Conservation (phyloP, 2,329 filamentous ascomycete genomes). For the Tolypocladium endophyticum region DNA sequence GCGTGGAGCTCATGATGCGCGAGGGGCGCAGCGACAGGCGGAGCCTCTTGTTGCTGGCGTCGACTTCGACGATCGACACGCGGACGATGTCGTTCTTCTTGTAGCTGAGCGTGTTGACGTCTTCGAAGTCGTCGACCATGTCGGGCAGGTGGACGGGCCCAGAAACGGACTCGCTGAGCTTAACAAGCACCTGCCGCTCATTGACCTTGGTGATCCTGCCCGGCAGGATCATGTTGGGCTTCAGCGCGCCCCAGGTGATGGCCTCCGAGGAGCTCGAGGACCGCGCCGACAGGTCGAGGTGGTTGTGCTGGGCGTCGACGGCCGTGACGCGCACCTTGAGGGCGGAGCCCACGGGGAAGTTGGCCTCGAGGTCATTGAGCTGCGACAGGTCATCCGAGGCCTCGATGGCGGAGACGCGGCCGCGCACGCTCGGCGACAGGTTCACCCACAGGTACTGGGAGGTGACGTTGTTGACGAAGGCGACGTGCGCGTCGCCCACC, state of each 20-base stretch:
- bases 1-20: constrained; percentile 75
- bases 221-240: constrained; percentile 70
- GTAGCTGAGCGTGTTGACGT: constrained; percentile 64
- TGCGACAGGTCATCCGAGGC: constrained; percentile 78
- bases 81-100: constrained; percentile 79
- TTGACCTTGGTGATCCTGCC: constrained; percentile 77
- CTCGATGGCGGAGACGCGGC: constrained; percentile 72
- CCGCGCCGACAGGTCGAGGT: constrained; percentile 73
- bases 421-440: constrained; percentile 76
- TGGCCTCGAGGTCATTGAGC: constrained; percentile 61
- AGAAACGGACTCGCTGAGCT: constrained; percentile 70
- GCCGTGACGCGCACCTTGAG: constrained; percentile 68
- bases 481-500: constrained; percentile 61
- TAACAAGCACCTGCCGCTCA: constrained; percentile 74
- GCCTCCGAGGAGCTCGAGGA: constrained; percentile 36
- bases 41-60: constrained; percentile 74
- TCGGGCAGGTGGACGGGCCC: constrained; percentile 77
- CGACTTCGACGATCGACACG: constrained; percentile 74
- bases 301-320: constrained; percentile 62
- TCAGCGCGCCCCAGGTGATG: constrained; percentile 60
- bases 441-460: constrained; percentile 82
- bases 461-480: constrained; percentile 83
- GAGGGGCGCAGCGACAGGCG: constrained; percentile 77
- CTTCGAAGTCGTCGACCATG: constrained; percentile 74
- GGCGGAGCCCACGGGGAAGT: constrained; percentile 86